phyloP scores from a whole-genome alignment of 106 monocot species.

The Platanthera guangdongensis region DNA sequence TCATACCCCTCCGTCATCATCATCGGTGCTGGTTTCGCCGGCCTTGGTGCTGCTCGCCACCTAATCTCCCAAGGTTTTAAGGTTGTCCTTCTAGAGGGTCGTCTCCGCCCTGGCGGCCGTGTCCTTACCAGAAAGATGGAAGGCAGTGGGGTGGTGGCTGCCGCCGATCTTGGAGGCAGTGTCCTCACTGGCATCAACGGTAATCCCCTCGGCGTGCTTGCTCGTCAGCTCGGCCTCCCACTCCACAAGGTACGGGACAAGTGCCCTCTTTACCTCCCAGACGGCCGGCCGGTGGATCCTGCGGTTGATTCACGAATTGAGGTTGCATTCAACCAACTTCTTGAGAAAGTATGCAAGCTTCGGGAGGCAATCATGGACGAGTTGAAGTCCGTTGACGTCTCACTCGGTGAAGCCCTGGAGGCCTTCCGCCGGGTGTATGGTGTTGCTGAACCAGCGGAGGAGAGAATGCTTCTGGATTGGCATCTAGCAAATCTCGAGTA shows the following conservation, averaged over 20 bases:
- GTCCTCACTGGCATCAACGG: constrained; percentile 96
- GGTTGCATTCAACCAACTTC: constrained; percentile 68
- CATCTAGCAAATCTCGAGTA: constrained; percentile 97
- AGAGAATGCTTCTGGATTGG: constrained; percentile 92
- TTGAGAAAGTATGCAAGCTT: constrained; percentile 88
- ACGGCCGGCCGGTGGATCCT: constrained; percentile 63
- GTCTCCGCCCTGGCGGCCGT: constrained; percentile 78
- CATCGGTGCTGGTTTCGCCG: constrained; percentile 80
- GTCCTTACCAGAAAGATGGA: constrained; percentile 69
- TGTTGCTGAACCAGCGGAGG: constrained; percentile 50
- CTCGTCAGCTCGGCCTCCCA: constrained; percentile 78
- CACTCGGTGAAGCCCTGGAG: constrained; percentile 75
- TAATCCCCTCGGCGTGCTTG: constrained; percentile 80
- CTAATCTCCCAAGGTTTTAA: constrained; percentile 63
- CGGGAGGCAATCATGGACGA: constrained; percentile 58
- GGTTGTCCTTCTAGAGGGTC: constrained; percentile 69
- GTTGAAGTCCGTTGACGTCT: constrained; percentile 55
- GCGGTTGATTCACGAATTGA: constrained; percentile 61
- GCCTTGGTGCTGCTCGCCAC: constrained; percentile 74
- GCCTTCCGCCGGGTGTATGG: constrained; percentile 58
- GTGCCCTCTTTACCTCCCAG: constrained; percentile 83
- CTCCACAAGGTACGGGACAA: constrained; percentile 89
- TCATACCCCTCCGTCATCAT: constrained; percentile 35
- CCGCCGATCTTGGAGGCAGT: constrained; percentile 87
- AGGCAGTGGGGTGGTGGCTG: constrained; percentile 29